Conservation (phyloP, 805 yeast species). For the Wickerhamiella siamensis region DNA sequence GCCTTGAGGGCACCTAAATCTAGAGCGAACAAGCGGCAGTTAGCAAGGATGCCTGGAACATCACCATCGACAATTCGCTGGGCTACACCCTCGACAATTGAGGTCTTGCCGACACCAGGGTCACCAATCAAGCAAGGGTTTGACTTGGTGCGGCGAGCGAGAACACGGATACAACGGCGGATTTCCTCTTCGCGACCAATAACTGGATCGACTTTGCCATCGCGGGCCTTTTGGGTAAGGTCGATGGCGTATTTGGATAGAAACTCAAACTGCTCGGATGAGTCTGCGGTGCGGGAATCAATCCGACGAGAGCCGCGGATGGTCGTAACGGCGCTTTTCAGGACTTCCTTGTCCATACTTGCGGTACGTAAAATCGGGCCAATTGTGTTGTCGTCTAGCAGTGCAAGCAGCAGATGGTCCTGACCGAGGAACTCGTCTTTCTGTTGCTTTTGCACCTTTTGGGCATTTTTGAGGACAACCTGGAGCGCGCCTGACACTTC, state of each 20-base stretch:
- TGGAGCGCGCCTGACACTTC: conserved; percentile 65
- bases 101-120: conserved; percentile 98
- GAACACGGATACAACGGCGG: conserved; percentile 81
- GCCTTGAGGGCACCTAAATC: conserved; percentile 96
- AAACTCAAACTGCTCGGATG: conserved; percentile 72
- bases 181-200: conserved; percentile 98
- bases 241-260: conserved; percentile 82
- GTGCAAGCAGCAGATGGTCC: conserved; percentile 78
- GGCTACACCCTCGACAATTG: conserved; percentile 97
- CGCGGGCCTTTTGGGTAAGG: conserved; percentile 82
- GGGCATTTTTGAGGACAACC: conserved; percentile 58
- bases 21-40: conserved; percentile 68
- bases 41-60: conserved; percentile 76
- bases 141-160: conserved; percentile 94
- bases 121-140: conserved; percentile 96
- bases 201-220: conserved; percentile 94
- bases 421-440: conserved; percentile 88
- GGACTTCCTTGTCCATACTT: conserved; percentile 48
- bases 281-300: conserved; percentile 87
- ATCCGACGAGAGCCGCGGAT: conserved; percentile 84
- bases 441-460: conserved; percentile 67
- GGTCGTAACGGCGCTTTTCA: conserved; percentile 63
- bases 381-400: conserved; percentile 64
- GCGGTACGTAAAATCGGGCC: conserved; percentile 55
- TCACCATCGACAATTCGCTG: conserved; percentile 92